Evolutionary conservation across 2,329 filamentous ascomycete genomes (phyloP).

Genomic region (Emergomyces orientalis): DNA sequence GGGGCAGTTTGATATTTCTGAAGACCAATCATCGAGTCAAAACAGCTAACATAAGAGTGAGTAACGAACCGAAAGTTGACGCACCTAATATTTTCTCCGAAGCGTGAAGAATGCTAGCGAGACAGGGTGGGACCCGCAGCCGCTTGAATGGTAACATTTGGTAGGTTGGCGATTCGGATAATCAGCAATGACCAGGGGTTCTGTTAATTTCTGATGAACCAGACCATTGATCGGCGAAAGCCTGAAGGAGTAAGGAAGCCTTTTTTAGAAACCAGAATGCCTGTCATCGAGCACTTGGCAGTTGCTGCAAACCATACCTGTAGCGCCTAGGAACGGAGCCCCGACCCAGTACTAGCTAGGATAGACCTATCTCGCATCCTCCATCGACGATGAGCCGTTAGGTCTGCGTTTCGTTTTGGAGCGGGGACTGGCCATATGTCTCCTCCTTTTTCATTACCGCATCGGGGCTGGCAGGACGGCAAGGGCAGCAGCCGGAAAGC

Average conservation of each 20-base stretch:
- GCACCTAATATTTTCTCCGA: constrained; percentile 1
- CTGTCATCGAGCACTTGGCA: background rate
- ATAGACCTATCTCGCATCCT: background rate
- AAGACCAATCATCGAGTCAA: background rate
- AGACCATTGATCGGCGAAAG: constrained; percentile 1
- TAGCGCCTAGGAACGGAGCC: background rate
- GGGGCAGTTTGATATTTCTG: background rate
- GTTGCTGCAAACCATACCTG: background rate
- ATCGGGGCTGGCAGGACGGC: background rate
- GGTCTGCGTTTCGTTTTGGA: background rate
- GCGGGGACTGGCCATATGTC: background rate
- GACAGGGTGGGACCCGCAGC: background rate
- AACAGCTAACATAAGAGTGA: background rate
- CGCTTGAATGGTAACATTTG: background rate
- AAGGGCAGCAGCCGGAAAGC: background rate
- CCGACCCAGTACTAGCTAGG: background rate
- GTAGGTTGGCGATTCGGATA: background rate
- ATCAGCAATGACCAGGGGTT: background rate
- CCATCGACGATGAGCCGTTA: background rate
- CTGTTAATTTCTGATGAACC: background rate
- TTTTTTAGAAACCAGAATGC: background rate
- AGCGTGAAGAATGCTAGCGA: constrained; percentile 1
- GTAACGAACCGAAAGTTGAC: background rate
- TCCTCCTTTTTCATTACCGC: background rate
- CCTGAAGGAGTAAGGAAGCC: constrained; percentile 4